A percentile compares a stretch with the other conserved stretches of the same genome.
Evolutionary conservation across 371 early-diverging fungal species (phyloP).

Genomic region (Cokeromyces recurvatus): DNA sequence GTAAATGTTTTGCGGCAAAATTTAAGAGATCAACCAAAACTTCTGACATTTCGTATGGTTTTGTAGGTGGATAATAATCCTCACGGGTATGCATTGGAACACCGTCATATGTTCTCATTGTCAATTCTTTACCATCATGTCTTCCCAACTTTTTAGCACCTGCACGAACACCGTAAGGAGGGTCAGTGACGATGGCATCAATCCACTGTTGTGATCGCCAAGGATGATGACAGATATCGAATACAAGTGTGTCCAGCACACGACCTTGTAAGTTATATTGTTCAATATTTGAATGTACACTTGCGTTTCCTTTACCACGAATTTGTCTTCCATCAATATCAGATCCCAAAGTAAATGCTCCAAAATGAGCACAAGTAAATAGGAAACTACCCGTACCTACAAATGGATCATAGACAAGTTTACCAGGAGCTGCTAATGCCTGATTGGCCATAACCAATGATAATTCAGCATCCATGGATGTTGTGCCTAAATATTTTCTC

Average conservation of each 20-base stretch:
- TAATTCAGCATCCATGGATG: slow-evolving; percentile 97
- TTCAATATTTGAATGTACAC: slow-evolving; percentile 64
- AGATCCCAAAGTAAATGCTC: slow-evolving; percentile 87
- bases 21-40: slow-evolving; percentile 80
- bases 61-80: slow-evolving; percentile 85
- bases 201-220: slow-evolving; percentile 70
- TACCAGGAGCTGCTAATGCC: slow-evolving; percentile 74
- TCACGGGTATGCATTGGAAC: slow-evolving; percentile 54
- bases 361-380: slow-evolving; percentile 90
- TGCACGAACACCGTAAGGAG: slow-evolving; percentile 98
- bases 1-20: slow-evolving; percentile 79
- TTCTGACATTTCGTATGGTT: slow-evolving; percentile 91
- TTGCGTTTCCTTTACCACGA: slow-evolving; percentile 72
- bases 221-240: slow-evolving; percentile 88
- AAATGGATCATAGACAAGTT: slow-evolving; percentile 95
- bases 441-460: slow-evolving; percentile 96
- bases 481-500: slow-evolving; percentile 90
- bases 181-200: slow-evolving; percentile 82
- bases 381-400: slow-evolving; percentile 95
- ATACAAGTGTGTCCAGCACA: slow-evolving; percentile 79
- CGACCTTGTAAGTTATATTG: slow-evolving; percentile 76
- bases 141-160: slow-evolving; percentile 92
- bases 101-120: slow-evolving; percentile 59
- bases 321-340: slow-evolving; percentile 98
- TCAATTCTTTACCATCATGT: slow-evolving; percentile 53